Conservation (phyloP, 495 filamentous ascomycete species). For the Darksidea phi region DNA sequence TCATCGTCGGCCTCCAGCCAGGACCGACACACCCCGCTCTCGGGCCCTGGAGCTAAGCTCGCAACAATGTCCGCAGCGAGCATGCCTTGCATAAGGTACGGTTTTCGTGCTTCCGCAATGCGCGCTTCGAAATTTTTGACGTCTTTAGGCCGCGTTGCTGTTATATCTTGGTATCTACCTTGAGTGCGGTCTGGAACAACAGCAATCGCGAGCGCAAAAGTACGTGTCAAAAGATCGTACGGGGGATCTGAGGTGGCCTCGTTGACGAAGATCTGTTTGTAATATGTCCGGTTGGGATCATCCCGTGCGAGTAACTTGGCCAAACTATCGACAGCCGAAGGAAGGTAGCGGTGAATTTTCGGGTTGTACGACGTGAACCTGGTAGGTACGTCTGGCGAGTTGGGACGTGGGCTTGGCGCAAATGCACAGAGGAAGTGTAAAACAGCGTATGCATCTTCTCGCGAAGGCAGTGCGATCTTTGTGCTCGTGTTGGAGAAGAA, state of each 20-base stretch:
- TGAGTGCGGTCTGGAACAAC: conserved; percentile 66
- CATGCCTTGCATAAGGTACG: conserved; percentile 85
- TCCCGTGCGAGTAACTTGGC: conserved; percentile 92
- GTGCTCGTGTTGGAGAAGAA: conserved; percentile 85
- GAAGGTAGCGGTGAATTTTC: conserved; percentile 78
- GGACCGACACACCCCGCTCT: conserved; percentile 66
- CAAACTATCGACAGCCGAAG: conserved; percentile 81
- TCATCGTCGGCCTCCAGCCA: conserved; percentile 88
- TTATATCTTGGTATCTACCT: conserved; percentile 4
- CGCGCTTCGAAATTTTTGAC: conserved; percentile 44
- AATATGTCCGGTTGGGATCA: conserved; percentile 85
- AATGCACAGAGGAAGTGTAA: conserved; percentile 90
- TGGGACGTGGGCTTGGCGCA: conserved; percentile 64
- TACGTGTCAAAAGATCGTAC: conserved; percentile 79
- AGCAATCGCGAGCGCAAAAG: conserved; percentile 85
- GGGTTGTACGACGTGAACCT: conserved; percentile 79
- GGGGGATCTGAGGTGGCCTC: conserved; percentile 62
- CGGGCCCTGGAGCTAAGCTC: conserved; percentile 67
- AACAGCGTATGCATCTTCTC: conserved; percentile 83
- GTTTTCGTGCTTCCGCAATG: conserved; percentile 76
- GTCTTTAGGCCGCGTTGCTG: conserved; percentile 10
- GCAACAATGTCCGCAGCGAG: conserved; percentile 87
- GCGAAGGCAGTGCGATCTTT: conserved; percentile 74
- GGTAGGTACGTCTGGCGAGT: conserved; percentile 44
- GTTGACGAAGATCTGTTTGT: conserved; percentile 72